Conservation (phyloP, 352 stramenopile genomes). For the Elongisporangium anandrum region DNA sequence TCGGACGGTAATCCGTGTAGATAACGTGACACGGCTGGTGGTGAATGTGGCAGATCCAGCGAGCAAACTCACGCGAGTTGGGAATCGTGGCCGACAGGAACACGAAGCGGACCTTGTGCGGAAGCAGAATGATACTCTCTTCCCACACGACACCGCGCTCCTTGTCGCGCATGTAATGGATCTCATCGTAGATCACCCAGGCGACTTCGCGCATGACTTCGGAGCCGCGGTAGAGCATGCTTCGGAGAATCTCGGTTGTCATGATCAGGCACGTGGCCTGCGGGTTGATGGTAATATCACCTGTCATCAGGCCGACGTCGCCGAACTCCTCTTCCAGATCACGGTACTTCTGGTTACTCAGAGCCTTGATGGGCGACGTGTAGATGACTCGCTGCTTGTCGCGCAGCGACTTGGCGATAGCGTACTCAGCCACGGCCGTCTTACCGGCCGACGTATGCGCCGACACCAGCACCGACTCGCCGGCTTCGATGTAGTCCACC, state of each 20-base stretch:
- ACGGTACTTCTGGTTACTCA: conserved; percentile 99
- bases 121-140: conserved; percentile 98
- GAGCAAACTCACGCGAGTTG: conserved; percentile 95
- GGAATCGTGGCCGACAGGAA: conserved; percentile 99
- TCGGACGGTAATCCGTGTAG: conserved; percentile 99
- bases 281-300: conserved; percentile 99
- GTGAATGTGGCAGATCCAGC: conserved; percentile 99
- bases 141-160: conserved; percentile 98
- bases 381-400: conserved; percentile 96
- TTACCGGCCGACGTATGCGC: conserved; percentile 98
- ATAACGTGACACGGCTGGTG: conserved; percentile 99
- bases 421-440: conserved; percentile 97
- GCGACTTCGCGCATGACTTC: conserved; percentile 98
- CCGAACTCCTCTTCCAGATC: conserved; percentile 94
- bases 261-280: conserved; percentile 97
- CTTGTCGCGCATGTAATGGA: conserved; percentile 99
- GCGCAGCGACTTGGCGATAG: conserved; percentile 96
- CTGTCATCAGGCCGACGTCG: conserved; percentile 99
- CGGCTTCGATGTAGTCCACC: conserved; percentile 94
- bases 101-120: conserved; percentile 98
- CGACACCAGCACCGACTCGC: conserved; percentile 98
- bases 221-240: conserved; percentile 98
- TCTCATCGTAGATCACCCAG: conserved; percentile 99
- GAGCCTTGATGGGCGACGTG: conserved; percentile 99
- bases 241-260: conserved; percentile 97